Conservation (phyloP, 2,329 filamentous ascomycete species). For the Acrocalymma vagum region DNA sequence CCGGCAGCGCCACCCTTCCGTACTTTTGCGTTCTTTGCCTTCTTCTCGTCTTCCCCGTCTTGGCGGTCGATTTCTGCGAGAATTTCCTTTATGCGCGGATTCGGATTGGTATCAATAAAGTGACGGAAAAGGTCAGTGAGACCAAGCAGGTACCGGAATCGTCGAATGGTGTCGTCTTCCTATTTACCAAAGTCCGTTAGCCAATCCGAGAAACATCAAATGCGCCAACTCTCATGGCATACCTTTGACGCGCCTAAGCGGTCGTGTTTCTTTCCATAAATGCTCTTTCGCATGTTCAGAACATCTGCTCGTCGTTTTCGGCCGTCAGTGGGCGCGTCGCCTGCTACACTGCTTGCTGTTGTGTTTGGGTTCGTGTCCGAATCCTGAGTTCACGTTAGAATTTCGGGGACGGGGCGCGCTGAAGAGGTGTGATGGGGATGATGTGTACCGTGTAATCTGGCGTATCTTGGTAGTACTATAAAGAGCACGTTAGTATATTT, state of each 20-base stretch:
- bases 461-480: constrained; percentile 64
- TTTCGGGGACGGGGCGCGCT: constrained; percentile 1
- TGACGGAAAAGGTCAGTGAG: constrained; percentile 97
- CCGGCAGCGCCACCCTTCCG: constrained; percentile 86
- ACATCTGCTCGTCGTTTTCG: constrained; percentile 87
- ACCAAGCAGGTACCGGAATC: constrained; percentile 93
- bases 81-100: constrained; percentile 92
- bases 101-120: constrained; percentile 97
- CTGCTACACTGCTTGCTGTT: constrained; percentile 83
- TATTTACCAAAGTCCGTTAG: constrained; percentile 44
- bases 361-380: constrained; percentile 73
- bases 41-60: constrained; percentile 76
- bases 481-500: constrained; percentile 32
- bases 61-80: constrained; percentile 95
- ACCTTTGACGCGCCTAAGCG: constrained; percentile 92
- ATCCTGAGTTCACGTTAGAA: constrained; percentile 56
- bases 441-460: constrained; percentile 67
- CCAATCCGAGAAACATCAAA: not conserved
- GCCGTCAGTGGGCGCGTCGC: constrained; percentile 77
- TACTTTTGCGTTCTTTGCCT: constrained; percentile 75
- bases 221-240: constrained; percentile 31
- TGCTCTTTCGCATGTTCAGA: constrained; percentile 87
- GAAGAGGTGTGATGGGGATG: not conserved
- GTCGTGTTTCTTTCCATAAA: constrained; percentile 95
- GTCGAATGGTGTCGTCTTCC: constrained; percentile 94